Conservation (phyloP, 2,329 filamentous ascomycete species). For the Aphanocladium album region DNA sequence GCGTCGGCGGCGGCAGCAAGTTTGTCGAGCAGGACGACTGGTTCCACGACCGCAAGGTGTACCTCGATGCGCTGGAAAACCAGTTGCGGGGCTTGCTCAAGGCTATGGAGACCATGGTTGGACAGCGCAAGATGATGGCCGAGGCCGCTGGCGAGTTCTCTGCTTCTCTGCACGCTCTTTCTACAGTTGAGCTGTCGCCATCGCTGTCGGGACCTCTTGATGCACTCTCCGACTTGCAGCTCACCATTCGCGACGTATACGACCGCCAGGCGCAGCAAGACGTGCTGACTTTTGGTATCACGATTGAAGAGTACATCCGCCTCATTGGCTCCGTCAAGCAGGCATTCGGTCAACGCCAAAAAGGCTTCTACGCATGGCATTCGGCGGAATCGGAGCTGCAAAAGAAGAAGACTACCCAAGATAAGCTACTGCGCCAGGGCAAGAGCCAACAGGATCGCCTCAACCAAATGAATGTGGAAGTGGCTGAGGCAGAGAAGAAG, state of each 20-base stretch:
- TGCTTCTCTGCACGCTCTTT: constrained; percentile 84
- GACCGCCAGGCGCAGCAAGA: constrained; percentile 97
- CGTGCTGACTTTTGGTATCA: constrained; percentile 91
- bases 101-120: constrained; percentile 87
- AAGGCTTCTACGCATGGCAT: constrained; percentile 94
- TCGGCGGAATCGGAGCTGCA: constrained; percentile 81
- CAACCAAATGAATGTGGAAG: constrained; percentile 86
- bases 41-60: constrained; percentile 96
- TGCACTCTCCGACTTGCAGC: constrained; percentile 85
- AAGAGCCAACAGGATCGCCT: constrained; percentile 94
- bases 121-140: constrained; percentile 86
- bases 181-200: constrained; percentile 86
- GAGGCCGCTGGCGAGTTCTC: constrained; percentile 94
- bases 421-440: constrained; percentile 91
- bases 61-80: constrained; percentile 87
- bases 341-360: constrained; percentile 87
- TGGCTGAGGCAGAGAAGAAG: constrained; percentile 89
- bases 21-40: constrained; percentile 99
- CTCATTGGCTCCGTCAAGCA: constrained; percentile 93
- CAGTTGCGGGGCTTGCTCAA: constrained; percentile 88
- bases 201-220: constrained; percentile 84
- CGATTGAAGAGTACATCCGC: constrained; percentile 96
- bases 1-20: constrained; percentile 71
- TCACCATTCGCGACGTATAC: constrained; percentile 91
- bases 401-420: constrained; percentile 83